A percentile compares a stretch with the other conserved stretches of the same genome.
These are phyloP conservation scores for Aspergillus jensenii DNA, from an alignment of 2,329 filamentous ascomycete genomes.

Conservation along the genomic window DNA sequence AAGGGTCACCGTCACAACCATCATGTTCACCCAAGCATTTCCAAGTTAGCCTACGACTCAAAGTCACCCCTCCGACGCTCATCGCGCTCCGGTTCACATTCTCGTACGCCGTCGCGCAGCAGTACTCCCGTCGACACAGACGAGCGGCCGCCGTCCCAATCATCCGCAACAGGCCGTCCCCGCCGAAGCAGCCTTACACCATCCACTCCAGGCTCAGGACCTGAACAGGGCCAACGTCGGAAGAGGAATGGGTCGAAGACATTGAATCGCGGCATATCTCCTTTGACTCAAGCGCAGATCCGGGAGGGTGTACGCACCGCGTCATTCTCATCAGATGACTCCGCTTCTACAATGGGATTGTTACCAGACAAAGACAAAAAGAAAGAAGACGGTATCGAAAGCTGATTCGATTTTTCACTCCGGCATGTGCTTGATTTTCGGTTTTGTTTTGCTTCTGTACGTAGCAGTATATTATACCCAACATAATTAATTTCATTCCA, in stretches of 20 bases:
- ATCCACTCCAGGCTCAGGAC: slow-evolving; percentile 25
- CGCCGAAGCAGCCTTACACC: slow-evolving; percentile 37
- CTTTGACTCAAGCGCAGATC: slow-evolving; percentile 39
- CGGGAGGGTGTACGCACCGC: slow-evolving; percentile 34
- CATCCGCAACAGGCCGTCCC: slow-evolving; percentile 30
- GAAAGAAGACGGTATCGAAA: slow-evolving; percentile 23
- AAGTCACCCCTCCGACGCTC: slow-evolving; percentile 30
- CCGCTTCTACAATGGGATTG: slow-evolving; percentile 26
- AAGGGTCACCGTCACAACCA: slow-evolving; percentile 31
- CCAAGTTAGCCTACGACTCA: slow-evolving; percentile 29
- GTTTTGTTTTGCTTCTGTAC: slow-evolving; percentile 1
- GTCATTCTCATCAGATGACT: slow-evolving; percentile 39
- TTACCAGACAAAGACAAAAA: slow-evolving; percentile 23
- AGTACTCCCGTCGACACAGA: slow-evolving; percentile 39
- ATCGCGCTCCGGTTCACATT: slow-evolving; percentile 42
- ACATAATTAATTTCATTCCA: background rate
- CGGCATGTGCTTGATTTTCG: background rate
- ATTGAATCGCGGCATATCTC: slow-evolving; percentile 32
- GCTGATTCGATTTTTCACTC: background rate
- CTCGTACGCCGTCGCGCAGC: slow-evolving; percentile 44
- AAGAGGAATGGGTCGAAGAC: slow-evolving; percentile 34
- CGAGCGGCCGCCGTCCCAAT: slow-evolving; percentile 37
- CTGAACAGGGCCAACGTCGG: slow-evolving; percentile 30
- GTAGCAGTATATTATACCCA: slow-evolving; percentile 11
- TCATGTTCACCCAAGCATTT: slow-evolving; percentile 28